These are phyloP conservation scores for Penicillium sp. DNA, from an alignment of 2,329 filamentous ascomycete genomes.

Conservation along the genomic window DNA sequence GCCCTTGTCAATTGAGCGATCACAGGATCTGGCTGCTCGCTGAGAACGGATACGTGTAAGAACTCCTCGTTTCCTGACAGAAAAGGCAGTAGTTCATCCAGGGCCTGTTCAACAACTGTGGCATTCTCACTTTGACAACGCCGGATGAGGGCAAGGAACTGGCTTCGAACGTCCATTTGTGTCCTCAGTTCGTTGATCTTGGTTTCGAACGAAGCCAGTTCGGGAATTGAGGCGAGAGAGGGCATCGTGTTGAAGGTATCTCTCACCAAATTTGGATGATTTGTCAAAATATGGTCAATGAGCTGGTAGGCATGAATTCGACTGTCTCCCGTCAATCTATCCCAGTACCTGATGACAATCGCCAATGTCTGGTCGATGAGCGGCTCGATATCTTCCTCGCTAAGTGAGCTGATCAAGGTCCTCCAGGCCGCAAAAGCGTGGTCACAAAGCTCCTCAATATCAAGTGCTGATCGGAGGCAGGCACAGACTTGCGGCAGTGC, in stretches of 20 bases:
- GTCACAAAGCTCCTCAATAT: constrained; percentile 70
- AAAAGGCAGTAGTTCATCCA: constrained; percentile 73
- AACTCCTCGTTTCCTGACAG: constrained; percentile 71
- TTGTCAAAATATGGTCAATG: constrained; percentile 63
- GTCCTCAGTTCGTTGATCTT: constrained; percentile 64
- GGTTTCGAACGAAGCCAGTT: constrained; percentile 65
- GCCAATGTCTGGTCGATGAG: constrained; percentile 88
- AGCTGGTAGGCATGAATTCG: constrained; percentile 60
- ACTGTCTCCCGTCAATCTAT: constrained; percentile 59
- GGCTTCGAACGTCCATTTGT: constrained; percentile 63
- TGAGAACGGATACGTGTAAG: constrained; percentile 74
- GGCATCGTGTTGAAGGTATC: constrained; percentile 74
- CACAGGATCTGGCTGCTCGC: constrained; percentile 77
- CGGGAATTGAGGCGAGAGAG: constrained; percentile 68
- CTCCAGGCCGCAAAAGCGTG: constrained; percentile 82
- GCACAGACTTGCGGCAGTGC: constrained; percentile 83
- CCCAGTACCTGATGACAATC: constrained; percentile 80
- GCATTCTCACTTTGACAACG: constrained; percentile 80
- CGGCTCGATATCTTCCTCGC: constrained; percentile 73
- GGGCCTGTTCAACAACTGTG: constrained; percentile 76
- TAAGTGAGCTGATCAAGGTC: constrained; percentile 70
- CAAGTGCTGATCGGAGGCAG: constrained; percentile 82
- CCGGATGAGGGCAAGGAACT: constrained; percentile 68
- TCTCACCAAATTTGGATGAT: constrained; percentile 60
- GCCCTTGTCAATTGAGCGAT: constrained; percentile 70